These are phyloP conservation scores for Sinapis alba DNA, from an alignment of 441 rosid genomes.

Conservation along the genomic window DNA sequence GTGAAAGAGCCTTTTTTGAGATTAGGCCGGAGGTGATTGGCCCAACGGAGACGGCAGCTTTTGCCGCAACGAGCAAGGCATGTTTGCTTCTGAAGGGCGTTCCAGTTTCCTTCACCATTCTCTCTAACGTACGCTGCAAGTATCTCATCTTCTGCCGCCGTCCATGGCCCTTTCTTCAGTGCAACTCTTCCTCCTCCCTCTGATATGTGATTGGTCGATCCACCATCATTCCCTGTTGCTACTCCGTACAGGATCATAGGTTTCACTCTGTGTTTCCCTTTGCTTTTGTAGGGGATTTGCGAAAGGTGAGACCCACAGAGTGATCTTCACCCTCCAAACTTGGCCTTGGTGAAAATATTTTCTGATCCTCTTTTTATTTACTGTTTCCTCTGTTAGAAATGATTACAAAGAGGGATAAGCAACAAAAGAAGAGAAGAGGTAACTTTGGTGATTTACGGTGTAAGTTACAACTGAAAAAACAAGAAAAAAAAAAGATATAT, in stretches of 20 bases:
- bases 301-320: not conserved
- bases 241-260: not conserved
- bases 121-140: not conserved
- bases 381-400: not conserved
- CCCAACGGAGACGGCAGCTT: not conserved
- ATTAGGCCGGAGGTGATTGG: not conserved
- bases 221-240: not conserved
- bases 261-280: not conserved
- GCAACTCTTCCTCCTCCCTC: not conserved
- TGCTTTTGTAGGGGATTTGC: not conserved
- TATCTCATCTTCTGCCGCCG: not conserved
- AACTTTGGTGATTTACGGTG: not conserved
- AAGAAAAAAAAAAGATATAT: not conserved
- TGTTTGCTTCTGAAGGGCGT: not conserved
- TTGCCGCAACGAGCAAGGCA: not conserved
- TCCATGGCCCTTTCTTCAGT: not conserved
- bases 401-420: not conserved
- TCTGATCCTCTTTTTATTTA: not conserved
- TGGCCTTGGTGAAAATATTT: not conserved
- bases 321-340: not conserved
- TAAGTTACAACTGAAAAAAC: not conserved
- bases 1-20: not conserved
- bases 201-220: not conserved
- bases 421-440: not conserved
- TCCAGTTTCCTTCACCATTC: not conserved